Evolutionary conservation across 164 flowering plant genomes (phyloP), one percentile per base, ranked within the genome.

Genomic region (Magnolia kwangsiensis): DNA sequence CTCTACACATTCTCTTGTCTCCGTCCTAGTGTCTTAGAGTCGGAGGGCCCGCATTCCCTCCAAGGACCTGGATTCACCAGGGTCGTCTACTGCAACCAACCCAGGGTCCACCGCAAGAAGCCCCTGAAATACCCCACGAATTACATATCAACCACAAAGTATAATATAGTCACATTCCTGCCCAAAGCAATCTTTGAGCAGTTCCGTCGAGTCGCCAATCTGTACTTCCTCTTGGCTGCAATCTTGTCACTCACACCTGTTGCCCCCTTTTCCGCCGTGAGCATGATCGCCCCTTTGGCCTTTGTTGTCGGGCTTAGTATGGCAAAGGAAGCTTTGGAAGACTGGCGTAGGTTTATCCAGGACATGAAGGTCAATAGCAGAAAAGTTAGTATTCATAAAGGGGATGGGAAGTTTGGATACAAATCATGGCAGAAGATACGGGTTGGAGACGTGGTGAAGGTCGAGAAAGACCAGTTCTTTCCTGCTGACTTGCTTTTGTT

Each of bases 401-500:
- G 91, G 91, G 86, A 85, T 66, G 97, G 94, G 8, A 66, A 31
- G 18, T 91, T 93, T 73, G 78, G 65, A 19, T 31, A 78, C 72
- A 77, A 71, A 49, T 84, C 87, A 67, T 92, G 95, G 97, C 91
- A 68, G 87, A 83, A 89, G 75, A 76, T 92, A 79, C 82, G 83
- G 81, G 95, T 89, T 61, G 97, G 97, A 63, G 91, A 91, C 27
- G 78, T 91, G 16, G 93, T 91, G 72, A 91, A 84, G 80, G 94
- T 93, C 55, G 90, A 89, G 77, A 93, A 91, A 80, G 96, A 93
- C 81, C 91, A 91, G 58, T 89, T 87, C 70, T 91, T 93, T 78
- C 96, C 97, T 21, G 94, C 96, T 21, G 97, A 93, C 81, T 88
- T 93, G 75, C 87, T 93, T 77, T 63, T 93, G 72, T 86, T 91